Percentiles rank a stretch among this genome's conserved stretches.
phyloP scores from a whole-genome alignment of 257 asterid species.

The Hygrophila difformis region DNA sequence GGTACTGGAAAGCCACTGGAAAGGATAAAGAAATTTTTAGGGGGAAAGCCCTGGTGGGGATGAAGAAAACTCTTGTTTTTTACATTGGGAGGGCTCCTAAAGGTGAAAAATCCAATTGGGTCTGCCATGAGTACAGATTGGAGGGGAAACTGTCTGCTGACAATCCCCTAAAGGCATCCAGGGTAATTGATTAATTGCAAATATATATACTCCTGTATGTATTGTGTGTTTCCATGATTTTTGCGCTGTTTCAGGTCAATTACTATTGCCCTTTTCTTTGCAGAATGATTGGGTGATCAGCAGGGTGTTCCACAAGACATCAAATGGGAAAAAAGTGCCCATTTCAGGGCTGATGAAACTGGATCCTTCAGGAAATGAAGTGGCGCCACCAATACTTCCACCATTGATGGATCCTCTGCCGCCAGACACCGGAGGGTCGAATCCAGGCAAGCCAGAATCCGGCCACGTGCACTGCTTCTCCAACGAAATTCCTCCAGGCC shows the following conservation, averaged over 20 bases:
- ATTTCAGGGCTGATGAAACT: constrained; percentile 37
- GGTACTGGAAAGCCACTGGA: neutral
- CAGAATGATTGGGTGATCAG: constrained; percentile 75
- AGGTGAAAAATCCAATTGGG: too few species aligned
- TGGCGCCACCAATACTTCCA: constrained; percentile 24
- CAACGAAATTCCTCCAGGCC: constrained; percentile 16
- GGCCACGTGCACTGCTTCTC: constrained; percentile 65
- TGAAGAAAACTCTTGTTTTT: neutral
- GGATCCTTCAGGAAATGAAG: constrained; percentile 17
- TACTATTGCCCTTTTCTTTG: neutral
- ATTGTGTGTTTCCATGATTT: constrained; percentile 9
- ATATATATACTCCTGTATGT: too few species aligned
- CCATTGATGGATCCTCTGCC: constrained; percentile 40
- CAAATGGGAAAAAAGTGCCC: constrained; percentile 49
- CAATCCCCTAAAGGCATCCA: constrained; percentile 16
- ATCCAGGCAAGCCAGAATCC: constrained; percentile 11
- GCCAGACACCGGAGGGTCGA: neutral
- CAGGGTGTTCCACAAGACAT: constrained; percentile 54
- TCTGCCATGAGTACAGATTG: constrained; percentile 44
- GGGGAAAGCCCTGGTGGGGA: too few species aligned
- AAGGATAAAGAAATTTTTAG: neutral
- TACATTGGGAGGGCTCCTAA: too few species aligned
- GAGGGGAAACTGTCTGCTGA: constrained; percentile 28
- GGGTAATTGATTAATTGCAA: constrained; percentile 27
- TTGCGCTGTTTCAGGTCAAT: constrained; percentile 10